A percentile compares a stretch with the other conserved stretches of the same genome.
phyloP scores from a whole-genome alignment of 257 asterid genomes.

The Echium plantagineum region DNA sequence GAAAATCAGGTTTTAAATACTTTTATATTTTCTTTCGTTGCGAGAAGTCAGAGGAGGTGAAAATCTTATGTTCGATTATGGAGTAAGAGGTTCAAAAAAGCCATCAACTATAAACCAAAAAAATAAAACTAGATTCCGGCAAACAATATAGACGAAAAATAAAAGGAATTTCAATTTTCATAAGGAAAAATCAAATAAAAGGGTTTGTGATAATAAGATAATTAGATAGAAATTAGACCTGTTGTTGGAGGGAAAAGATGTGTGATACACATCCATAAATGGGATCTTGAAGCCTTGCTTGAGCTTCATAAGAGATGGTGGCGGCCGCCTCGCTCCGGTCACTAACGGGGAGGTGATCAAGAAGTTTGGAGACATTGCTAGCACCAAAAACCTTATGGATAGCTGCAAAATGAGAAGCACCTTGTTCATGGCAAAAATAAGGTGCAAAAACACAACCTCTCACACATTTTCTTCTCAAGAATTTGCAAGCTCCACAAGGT shows the following conservation, averaged over 20 bases:
- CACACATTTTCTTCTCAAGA: conserved; percentile 39
- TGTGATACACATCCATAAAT: conserved; percentile 42
- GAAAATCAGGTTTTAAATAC: no score
- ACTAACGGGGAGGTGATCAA: conserved; percentile 28
- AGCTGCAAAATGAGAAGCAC: conserved; percentile 33
- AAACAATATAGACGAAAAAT: no score
- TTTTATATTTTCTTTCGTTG: no score
- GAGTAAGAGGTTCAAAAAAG: no score
- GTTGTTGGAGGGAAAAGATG: conserved; percentile 40
- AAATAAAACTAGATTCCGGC: no score
- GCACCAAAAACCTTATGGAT: conserved; percentile 48
- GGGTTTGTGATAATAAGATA: background rate
- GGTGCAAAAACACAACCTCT: conserved; percentile 43
- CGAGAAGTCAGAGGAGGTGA: no score
- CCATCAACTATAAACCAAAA: no score
- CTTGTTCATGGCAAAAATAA: conserved; percentile 38
- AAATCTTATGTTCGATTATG: no score
- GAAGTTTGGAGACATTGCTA: conserved; percentile 40
- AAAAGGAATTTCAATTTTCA: background rate
- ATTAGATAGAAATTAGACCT: conserved; percentile 14
- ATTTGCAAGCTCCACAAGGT: conserved; percentile 56
- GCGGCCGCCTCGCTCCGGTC: conserved; percentile 36
- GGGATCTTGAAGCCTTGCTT: conserved; percentile 42
- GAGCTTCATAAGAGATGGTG: conserved; percentile 40
- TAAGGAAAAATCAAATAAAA: background rate